Evolutionary conservation across 495 filamentous ascomycete genomes (phyloP).

Genomic region (Penicillium canariense): DNA sequence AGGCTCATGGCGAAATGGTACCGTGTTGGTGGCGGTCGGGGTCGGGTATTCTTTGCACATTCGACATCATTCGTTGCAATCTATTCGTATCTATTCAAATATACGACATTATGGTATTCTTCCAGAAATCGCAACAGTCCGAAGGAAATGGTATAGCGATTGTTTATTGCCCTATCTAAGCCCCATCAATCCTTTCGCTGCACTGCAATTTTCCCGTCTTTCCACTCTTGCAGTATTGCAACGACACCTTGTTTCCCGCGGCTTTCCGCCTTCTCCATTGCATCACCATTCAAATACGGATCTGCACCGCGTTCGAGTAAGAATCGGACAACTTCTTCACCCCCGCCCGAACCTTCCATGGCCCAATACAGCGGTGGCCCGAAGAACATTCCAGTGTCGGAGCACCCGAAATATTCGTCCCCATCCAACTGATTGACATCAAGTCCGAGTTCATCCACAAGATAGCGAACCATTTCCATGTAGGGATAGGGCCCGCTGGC

Average conservation of each 20-base stretch:
- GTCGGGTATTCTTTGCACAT: no score
- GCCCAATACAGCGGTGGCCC: conserved; percentile 1
- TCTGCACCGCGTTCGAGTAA: background rate
- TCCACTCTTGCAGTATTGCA: background rate
- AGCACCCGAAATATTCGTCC: background rate
- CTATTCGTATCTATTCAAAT: no score
- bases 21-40: no score
- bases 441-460: conserved; percentile 1
- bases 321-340: background rate
- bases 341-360: background rate
- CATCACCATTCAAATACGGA: background rate
- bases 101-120: no score
- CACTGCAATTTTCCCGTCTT: background rate
- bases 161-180: no score
- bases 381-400: background rate
- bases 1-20: no score
- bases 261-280: background rate
- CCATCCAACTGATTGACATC: conserved; percentile 2
- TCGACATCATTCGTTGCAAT: no score
- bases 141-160: no score
- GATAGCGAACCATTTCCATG: background rate
- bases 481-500: background rate
- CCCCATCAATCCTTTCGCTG: background rate
- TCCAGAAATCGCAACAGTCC: no score
- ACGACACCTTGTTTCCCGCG: background rate